Conservation (phyloP, 305 asterid genomes). For the Andrographis paniculata region DNA sequence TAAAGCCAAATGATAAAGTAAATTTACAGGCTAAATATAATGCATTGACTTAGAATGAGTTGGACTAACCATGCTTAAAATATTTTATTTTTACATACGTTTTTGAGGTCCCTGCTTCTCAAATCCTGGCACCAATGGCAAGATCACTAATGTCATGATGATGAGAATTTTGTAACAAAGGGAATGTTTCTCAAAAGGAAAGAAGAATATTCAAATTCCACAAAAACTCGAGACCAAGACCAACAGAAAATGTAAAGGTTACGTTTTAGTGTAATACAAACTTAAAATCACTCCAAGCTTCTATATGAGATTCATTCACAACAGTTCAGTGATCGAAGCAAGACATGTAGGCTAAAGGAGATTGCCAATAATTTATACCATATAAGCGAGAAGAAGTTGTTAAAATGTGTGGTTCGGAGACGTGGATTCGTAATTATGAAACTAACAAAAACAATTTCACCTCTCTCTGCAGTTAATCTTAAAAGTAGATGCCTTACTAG, state of each 20-base stretch:
- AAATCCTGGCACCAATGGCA: neutral
- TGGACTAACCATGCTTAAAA: too few species aligned
- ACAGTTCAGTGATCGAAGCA: too few species aligned
- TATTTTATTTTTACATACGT: too few species aligned
- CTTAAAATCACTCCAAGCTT: too few species aligned
- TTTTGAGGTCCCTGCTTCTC: too few species aligned
- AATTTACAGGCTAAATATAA: neutral
- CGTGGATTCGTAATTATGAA: constrained; percentile 1
- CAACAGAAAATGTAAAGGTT: too few species aligned
- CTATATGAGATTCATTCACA: too few species aligned
- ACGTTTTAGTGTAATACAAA: too few species aligned
- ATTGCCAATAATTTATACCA: too few species aligned
- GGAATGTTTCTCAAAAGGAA: neutral
- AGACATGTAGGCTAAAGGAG: too few species aligned
- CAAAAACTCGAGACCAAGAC: too few species aligned
- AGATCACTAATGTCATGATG: neutral
- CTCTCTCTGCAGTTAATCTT: constrained; percentile 13
- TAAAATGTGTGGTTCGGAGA: neutral
- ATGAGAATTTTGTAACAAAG: neutral
- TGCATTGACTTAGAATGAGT: too few species aligned
- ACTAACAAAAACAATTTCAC: constrained; percentile 8
- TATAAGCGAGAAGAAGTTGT: neutral
- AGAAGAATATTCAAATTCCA: neutral
- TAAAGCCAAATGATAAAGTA: neutral
- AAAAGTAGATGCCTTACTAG: constrained; percentile 14